Evolutionary conservation across 768 basidiomycete species (phyloP).

Genomic region (Pulveroboletus sp.): DNA sequence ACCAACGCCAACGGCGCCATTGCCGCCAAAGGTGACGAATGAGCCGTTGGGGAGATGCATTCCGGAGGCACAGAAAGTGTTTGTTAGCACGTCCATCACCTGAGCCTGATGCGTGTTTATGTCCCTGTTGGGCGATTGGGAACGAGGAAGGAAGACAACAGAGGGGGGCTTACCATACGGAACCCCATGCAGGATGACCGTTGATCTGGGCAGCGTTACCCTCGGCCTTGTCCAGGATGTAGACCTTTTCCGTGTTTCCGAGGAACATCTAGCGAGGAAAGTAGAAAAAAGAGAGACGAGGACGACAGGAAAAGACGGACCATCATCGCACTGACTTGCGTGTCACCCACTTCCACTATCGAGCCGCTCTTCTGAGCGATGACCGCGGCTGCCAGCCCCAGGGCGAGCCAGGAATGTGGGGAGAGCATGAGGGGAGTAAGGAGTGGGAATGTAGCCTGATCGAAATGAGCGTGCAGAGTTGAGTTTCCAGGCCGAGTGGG

Average conservation of each 20-base stretch:
- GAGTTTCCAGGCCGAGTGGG: neutral
- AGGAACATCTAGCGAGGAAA: constrained; percentile 59
- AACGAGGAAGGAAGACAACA: neutral
- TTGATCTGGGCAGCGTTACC: constrained; percentile 62
- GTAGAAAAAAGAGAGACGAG: neutral
- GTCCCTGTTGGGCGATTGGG: constrained; percentile 16
- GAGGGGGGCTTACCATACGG: constrained; percentile 47
- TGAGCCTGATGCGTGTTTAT: constrained; percentile 17
- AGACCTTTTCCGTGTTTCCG: constrained; percentile 74
- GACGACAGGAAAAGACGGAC: constrained; percentile 27
- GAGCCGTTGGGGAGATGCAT: constrained; percentile 80
- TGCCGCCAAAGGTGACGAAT: constrained; percentile 72
- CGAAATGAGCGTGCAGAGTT: constrained; percentile 13
- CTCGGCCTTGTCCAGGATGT: constrained; percentile 90
- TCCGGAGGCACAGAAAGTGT: constrained; percentile 78
- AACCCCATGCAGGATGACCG: constrained; percentile 71
- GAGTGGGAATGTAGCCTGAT: constrained; percentile 3
- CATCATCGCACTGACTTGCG: constrained; percentile 52
- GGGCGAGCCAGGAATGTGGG: constrained; percentile 36
- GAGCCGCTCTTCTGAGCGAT: constrained; percentile 24
- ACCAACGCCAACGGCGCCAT: constrained; percentile 64
- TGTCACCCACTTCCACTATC: constrained; percentile 26
- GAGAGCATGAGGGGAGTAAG: constrained; percentile 24
- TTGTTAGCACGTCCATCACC: constrained; percentile 46
- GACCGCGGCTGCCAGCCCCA: constrained; percentile 40